These are phyloP conservation scores for Sphaceloma murrayae DNA, from an alignment of 2,329 filamentous ascomycete genomes.

Conservation along the genomic window DNA sequence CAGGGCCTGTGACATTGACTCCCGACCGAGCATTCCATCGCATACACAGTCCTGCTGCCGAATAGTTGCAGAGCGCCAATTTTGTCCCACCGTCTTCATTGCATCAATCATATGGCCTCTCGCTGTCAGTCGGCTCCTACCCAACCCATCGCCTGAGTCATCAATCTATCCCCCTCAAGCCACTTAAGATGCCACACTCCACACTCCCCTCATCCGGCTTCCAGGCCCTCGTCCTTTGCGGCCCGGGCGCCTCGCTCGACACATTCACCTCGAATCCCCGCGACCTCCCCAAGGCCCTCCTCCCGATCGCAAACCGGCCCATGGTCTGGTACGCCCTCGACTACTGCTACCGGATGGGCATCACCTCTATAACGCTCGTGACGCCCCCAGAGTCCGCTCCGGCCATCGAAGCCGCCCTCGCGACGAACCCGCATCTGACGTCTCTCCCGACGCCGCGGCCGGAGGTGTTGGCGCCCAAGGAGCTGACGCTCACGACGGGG, in stretches of 20 bases:
- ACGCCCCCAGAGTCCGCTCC: constrained; percentile 47
- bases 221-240: constrained; percentile 74
- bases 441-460: constrained; percentile 62
- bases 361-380: constrained; percentile 56
- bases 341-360: constrained; percentile 72
- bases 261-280: constrained; percentile 74
- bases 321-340: constrained; percentile 89
- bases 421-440: constrained; percentile 69
- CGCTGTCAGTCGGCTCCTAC: too few species aligned
- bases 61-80: too few species aligned
- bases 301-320: constrained; percentile 73
- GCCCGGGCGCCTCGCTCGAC: constrained; percentile 69
- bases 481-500: constrained; percentile 71
- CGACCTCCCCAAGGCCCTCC: constrained; percentile 70
- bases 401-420: constrained; percentile 60
- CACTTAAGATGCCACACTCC: constrained; percentile 62
- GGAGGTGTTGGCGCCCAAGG: constrained; percentile 64
- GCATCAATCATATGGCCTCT: too few species aligned
- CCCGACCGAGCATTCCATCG: too few species aligned
- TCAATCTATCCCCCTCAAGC: neutral
- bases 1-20: too few species aligned
- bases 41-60: too few species aligned
- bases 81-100: too few species aligned
- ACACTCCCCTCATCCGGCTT: constrained; percentile 66
- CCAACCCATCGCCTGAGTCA: neutral